A percentile compares a stretch with the other conserved stretches of the same genome.
phyloP scores from a whole-genome alignment of 768 basidiomycete genomes.

The Termitomyces sp. region DNA sequence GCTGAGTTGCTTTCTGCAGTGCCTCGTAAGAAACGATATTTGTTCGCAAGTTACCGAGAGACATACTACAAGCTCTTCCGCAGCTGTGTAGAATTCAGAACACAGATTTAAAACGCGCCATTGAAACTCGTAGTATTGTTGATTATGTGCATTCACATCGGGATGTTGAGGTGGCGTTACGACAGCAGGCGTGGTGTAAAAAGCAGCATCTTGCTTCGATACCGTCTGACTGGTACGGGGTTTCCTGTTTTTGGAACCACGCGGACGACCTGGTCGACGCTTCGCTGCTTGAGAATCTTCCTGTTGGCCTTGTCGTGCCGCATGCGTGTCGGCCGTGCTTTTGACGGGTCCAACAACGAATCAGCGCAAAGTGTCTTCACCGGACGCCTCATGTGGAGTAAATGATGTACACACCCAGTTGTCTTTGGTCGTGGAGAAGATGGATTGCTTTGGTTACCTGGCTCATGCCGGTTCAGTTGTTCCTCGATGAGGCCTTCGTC shows the following conservation, averaged over 20 bases:
- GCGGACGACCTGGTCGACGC: constrained; percentile 72
- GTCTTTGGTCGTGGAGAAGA: constrained; percentile 29
- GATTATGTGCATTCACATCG: constrained; percentile 58
- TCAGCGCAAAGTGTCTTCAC: constrained; percentile 5
- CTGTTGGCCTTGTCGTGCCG: constrained; percentile 20
- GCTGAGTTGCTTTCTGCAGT: constrained; percentile 50
- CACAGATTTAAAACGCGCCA: constrained; percentile 81
- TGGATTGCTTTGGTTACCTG: constrained; percentile 33
- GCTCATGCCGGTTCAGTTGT: constrained; percentile 48
- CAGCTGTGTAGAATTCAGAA: constrained; percentile 81
- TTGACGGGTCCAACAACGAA: constrained; percentile 4
- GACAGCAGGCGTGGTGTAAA: constrained; percentile 32
- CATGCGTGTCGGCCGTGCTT: constrained; percentile 19
- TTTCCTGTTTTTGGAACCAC: constrained; percentile 74
- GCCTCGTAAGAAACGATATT: constrained; percentile 10
- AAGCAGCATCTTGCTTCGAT: constrained; percentile 32
- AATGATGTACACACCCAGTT: constrained; percentile 20
- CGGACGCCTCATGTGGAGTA: neutral
- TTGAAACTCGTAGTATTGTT: constrained; percentile 82
- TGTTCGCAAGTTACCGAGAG: constrained; percentile 1
- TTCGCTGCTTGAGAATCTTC: constrained; percentile 37
- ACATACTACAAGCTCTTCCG: constrained; percentile 79
- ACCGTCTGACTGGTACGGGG: constrained; percentile 28
- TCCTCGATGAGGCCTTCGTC: constrained; percentile 73
- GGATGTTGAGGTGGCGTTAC: constrained; percentile 35